Evolutionary conservation across 2,329 filamentous ascomycete species (phyloP).

Genomic region (Pseudocercospora ulei): DNA sequence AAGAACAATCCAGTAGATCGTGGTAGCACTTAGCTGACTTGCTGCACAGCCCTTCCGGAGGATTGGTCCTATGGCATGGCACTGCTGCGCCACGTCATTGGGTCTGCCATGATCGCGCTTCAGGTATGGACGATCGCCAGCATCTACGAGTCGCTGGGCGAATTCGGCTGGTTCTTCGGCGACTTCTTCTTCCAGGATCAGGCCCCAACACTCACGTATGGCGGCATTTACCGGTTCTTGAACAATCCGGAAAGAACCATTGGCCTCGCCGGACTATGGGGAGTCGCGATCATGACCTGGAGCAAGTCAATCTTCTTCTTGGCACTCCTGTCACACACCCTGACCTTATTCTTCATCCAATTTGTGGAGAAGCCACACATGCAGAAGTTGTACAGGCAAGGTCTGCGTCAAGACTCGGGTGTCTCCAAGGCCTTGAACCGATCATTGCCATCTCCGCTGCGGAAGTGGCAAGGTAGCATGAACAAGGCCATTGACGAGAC

Average conservation of each 20-base stretch:
- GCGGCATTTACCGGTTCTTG: slow-evolving; percentile 92
- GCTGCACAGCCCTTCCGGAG: slow-evolving; percentile 51
- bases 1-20: neutral
- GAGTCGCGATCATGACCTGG: slow-evolving; percentile 84
- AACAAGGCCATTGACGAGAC: slow-evolving; percentile 81
- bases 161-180: slow-evolving; percentile 98
- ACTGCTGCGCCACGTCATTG: slow-evolving; percentile 77
- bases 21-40: slow-evolving; percentile 9
- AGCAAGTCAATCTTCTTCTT: slow-evolving; percentile 78
- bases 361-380: slow-evolving; percentile 94
- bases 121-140: slow-evolving; percentile 89
- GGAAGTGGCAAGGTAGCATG: slow-evolving; percentile 73
- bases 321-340: slow-evolving; percentile 71
- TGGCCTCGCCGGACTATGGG: slow-evolving; percentile 91
- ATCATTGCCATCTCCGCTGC: slow-evolving; percentile 71
- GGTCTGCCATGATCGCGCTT: slow-evolving; percentile 66
- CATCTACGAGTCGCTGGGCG: slow-evolving; percentile 89
- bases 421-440: slow-evolving; percentile 84
- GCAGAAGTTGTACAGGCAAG: slow-evolving; percentile 89
- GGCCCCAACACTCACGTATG: slow-evolving; percentile 80
- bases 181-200: slow-evolving; percentile 99
- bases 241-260: slow-evolving; percentile 96
- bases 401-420: slow-evolving; percentile 75
- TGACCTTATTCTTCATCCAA: slow-evolving; percentile 80
- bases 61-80: slow-evolving; percentile 84